Evolutionary conservation across 495 filamentous ascomycete species (phyloP), one percentile per base, ranked within the genome.

Genomic region (Staphylotrichum tortipilum): DNA sequence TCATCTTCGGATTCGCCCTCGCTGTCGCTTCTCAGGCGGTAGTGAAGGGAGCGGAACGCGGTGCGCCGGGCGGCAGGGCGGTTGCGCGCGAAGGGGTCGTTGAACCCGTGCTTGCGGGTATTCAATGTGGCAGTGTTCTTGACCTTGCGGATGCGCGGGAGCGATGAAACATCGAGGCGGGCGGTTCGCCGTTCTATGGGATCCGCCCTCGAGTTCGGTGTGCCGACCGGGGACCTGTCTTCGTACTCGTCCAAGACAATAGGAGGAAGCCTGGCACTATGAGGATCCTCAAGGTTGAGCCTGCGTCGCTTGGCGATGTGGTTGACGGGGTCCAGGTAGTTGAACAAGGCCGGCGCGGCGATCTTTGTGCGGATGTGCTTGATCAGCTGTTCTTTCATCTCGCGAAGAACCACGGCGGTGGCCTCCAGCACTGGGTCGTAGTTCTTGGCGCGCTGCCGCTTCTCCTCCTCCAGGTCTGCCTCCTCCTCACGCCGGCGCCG

Each of bases 381-480:
- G 44, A 97, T 75, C 17, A 99, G 68, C 62, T 90, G 88, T 57
- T 89, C 81, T 50, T 77, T 83, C 61, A 97, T 71, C 60, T 96
- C 89, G n/a, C 78, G 78, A 39, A 81, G 77, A 14, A 95, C 75
- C 43, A 84, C 78, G 28, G 89, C 80, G 17, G 86, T 67, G 33
- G 92, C 88, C 57, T 87, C 90, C 17, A 73, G 70, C n/a, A 88
- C 85, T 33, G 91, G 89, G 60, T 98, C 91, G 44, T 95, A 74
- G 53, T 89, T 82, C 55, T 80, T 77, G 2, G 88, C 90, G 38
- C 90, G 71, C 50, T 89, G 81, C 52, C 78, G 81, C 63, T 89
- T 95, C 59, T 96, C 89, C 56, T 90, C 84, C 52, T 94, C 88
- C 17, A 89, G 57, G 56, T 94, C 89, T 35, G 78, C 64, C 47